These are phyloP conservation scores for Aureobasidium sp. DNA, from an alignment of 2,329 filamentous ascomycete genomes.

Conservation along the genomic window DNA sequence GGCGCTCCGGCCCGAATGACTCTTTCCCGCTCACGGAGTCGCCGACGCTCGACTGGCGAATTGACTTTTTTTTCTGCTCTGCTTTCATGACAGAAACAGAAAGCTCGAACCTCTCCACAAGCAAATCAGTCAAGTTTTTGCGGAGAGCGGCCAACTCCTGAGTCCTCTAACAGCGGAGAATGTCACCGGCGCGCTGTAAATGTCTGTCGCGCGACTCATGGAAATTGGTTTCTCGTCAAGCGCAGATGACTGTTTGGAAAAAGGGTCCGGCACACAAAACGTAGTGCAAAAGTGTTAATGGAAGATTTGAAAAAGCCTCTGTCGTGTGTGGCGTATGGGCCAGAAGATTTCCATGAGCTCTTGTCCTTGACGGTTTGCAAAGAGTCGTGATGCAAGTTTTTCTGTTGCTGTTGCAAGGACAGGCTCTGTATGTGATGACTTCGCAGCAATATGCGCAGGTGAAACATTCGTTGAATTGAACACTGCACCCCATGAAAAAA, in stretches of 20 bases:
- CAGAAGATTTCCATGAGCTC: background rate
- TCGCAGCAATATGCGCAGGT: background rate
- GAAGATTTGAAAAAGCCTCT: background rate
- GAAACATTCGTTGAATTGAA: background rate
- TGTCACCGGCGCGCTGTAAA: background rate
- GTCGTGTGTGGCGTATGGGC: background rate
- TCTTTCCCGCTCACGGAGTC: background rate
- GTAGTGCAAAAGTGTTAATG: background rate
- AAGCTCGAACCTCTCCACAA: background rate
- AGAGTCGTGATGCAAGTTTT: background rate
- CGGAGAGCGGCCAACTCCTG: too few relatives aligned
- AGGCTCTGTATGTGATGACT: background rate
- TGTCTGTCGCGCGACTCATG: background rate
- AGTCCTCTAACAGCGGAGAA: background rate
- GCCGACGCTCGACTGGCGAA: background rate
- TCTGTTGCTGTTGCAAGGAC: background rate
- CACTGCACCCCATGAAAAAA: too few relatives aligned
- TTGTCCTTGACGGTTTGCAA: background rate
- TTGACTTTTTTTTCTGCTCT: background rate
- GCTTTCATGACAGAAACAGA: background rate
- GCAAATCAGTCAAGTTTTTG: too few relatives aligned
- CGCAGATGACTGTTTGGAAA: too few relatives aligned
- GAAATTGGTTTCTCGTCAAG: background rate
- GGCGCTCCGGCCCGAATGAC: background rate
- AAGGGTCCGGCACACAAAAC: background rate